phyloP scores from a whole-genome alignment of 2,329 filamentous ascomycete species.

The Fusarium liriodendri region DNA sequence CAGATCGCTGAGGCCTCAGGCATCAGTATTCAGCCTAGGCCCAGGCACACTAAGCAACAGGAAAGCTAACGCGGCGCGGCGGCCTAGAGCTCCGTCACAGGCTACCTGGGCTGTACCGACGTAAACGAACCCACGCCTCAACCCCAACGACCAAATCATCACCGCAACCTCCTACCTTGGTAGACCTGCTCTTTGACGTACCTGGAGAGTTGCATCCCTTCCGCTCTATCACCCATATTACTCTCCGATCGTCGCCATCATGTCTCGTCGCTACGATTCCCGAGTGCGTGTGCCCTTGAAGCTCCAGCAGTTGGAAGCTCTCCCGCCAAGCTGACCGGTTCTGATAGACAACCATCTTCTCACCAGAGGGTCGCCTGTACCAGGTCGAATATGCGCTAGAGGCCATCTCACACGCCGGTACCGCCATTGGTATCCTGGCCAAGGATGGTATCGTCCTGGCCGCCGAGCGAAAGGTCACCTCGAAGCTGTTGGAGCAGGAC shows the following conservation, averaged over 20 bases:
- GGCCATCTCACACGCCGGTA: conserved; percentile 98
- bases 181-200: conserved; percentile 7
- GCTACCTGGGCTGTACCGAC: conserved; percentile 33
- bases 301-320: conserved; percentile 30
- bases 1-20: conserved; percentile 35
- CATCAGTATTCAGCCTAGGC: conserved; percentile 25
- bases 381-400: conserved; percentile 99
- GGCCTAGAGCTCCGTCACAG: conserved; percentile 57
- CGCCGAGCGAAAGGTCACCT: conserved; percentile 98
- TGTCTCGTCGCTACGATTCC: conserved; percentile 98
- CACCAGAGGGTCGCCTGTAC: conserved; percentile 96
- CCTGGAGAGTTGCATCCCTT: neutral
- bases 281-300: conserved; percentile 71
- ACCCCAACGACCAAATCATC: conserved; percentile 34
- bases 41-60: conserved; percentile 30
- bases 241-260: conserved; percentile 56
- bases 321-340: conserved; percentile 39
- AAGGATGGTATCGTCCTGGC: conserved; percentile 99
- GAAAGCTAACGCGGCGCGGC: conserved; percentile 51
- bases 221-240: neutral
- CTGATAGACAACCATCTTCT: conserved; percentile 98
- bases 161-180: conserved; percentile 25
- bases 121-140: conserved; percentile 39
- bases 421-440: conserved; percentile 94
- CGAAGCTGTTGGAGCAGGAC: conserved; percentile 98